Conservation (phyloP, 2,329 filamentous ascomycete genomes). For the Lithohypha guttulata region DNA sequence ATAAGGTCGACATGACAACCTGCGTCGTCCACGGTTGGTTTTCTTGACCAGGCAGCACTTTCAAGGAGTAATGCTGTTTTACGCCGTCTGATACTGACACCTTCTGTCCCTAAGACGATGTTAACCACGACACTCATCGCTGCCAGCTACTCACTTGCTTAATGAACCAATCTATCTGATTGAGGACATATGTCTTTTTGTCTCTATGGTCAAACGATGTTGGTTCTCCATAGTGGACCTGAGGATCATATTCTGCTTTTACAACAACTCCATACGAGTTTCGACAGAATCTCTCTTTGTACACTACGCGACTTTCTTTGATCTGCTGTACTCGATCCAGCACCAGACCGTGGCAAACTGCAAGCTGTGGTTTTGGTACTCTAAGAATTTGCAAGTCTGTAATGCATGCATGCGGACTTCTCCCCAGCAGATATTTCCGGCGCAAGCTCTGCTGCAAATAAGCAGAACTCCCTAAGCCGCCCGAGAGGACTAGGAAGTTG, state of each 20-base stretch:
- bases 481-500: slow-evolving; percentile 17
- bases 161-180: slow-evolving; percentile 21
- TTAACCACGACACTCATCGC: not conserved
- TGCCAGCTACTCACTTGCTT: slow-evolving; percentile 7
- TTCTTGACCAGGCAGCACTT: slow-evolving; percentile 15
- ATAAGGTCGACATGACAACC: slow-evolving; percentile 15
- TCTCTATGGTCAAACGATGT: slow-evolving; percentile 13
- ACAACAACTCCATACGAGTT: slow-evolving; percentile 19
- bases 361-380: slow-evolving; percentile 15
- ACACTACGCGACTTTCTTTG: slow-evolving; percentile 9
- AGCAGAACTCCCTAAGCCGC: slow-evolving; percentile 17
- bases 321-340: slow-evolving; percentile 18
- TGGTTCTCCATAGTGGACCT: slow-evolving; percentile 11
- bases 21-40: slow-evolving; percentile 14
- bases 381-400: slow-evolving; percentile 12
- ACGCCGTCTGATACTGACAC: slow-evolving; percentile 14
- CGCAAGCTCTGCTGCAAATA: slow-evolving; percentile 16
- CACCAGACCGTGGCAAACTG: slow-evolving; percentile 18
- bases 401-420: slow-evolving; percentile 4
- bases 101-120: not conserved
- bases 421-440: slow-evolving; percentile 11
- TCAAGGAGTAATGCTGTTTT: slow-evolving; percentile 17
- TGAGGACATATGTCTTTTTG: slow-evolving; percentile 13
- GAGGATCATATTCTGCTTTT: slow-evolving; percentile 13
- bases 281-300: slow-evolving; percentile 17